These are phyloP conservation scores for Rhodotorula diobovata DNA, from an alignment of 768 basidiomycete genomes.

Conservation along the genomic window DNA sequence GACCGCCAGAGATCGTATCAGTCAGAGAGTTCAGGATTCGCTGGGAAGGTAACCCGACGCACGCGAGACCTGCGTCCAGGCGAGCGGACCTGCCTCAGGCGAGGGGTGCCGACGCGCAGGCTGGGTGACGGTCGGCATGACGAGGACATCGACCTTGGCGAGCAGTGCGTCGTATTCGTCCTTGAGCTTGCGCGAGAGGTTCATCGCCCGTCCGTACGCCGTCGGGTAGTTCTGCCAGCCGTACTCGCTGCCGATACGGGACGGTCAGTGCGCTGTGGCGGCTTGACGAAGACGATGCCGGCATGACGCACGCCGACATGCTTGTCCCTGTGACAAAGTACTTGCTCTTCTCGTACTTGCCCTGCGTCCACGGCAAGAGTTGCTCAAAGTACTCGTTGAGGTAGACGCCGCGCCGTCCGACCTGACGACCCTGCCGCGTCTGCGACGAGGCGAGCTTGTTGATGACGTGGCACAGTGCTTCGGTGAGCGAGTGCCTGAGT, in stretches of 20 bases:
- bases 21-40: too few species aligned
- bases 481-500: conserved; percentile 1
- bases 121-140: conserved; percentile 50
- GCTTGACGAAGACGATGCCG: conserved; percentile 5
- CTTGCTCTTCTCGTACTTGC: conserved; percentile 49
- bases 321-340: background rate
- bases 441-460: conserved; percentile 22
- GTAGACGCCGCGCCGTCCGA: conserved; percentile 47
- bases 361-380: conserved; percentile 49
- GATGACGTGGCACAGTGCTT: conserved; percentile 41
- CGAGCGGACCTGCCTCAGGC: conserved; percentile 43
- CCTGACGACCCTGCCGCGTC: conserved; percentile 39
- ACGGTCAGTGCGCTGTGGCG: background rate
- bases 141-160: conserved; percentile 45
- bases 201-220: conserved; percentile 49
- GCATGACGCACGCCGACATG: conserved; percentile 1
- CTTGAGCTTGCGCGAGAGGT: conserved; percentile 49
- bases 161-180: conserved; percentile 48
- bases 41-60: too few species aligned
- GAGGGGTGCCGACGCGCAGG: conserved; percentile 46
- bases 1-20: too few species aligned
- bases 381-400: conserved; percentile 46
- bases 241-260: conserved; percentile 17
- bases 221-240: conserved; percentile 44
- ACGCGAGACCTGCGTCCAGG: conserved; percentile 5